A percentile compares a stretch with the other conserved stretches of the same genome.
These are phyloP conservation scores for Rhynchosporium secalis DNA, from an alignment of 2,329 filamentous ascomycete genomes.

Conservation along the genomic window DNA sequence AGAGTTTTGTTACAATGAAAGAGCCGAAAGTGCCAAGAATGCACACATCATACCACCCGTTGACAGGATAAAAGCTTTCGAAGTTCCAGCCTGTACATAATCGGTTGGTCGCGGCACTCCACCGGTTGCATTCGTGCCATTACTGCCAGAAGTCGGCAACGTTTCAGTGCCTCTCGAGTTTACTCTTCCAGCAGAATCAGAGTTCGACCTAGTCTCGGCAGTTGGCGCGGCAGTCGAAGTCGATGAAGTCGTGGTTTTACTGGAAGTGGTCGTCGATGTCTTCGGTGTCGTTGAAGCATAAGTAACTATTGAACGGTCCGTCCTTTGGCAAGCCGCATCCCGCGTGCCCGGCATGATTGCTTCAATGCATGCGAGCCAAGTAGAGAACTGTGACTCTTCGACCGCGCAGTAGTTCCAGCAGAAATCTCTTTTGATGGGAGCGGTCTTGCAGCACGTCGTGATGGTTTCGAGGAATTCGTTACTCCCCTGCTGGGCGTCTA, in stretches of 20 bases:
- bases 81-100: slow-evolving; percentile 8
- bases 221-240: not conserved
- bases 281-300: not conserved
- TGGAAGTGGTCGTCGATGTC: not conserved
- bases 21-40: slow-evolving; percentile 14
- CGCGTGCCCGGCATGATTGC: slow-evolving; percentile 10
- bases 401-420: slow-evolving; percentile 19
- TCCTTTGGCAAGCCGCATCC: slow-evolving; percentile 15
- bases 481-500: not conserved
- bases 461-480: slow-evolving; percentile 7
- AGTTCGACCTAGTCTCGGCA: not conserved
- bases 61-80: slow-evolving; percentile 10
- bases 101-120: not conserved
- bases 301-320: slow-evolving; percentile 6
- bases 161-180: slow-evolving; percentile 7
- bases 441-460: slow-evolving; percentile 9
- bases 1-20: slow-evolving; percentile 1
- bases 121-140: slow-evolving; percentile 9
- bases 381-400: slow-evolving; percentile 12
- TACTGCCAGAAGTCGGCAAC: slow-evolving; percentile 7
- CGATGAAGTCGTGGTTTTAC: not conserved
- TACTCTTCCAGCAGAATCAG: not conserved
- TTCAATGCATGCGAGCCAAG: slow-evolving; percentile 15
- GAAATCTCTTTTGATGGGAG: slow-evolving; percentile 12
- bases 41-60: slow-evolving; percentile 18